A percentile compares a stretch with the other conserved stretches of the same genome.
Evolutionary conservation across 768 basidiomycete species (phyloP).

Genomic region (Tylopilus rubrobrunneus): DNA sequence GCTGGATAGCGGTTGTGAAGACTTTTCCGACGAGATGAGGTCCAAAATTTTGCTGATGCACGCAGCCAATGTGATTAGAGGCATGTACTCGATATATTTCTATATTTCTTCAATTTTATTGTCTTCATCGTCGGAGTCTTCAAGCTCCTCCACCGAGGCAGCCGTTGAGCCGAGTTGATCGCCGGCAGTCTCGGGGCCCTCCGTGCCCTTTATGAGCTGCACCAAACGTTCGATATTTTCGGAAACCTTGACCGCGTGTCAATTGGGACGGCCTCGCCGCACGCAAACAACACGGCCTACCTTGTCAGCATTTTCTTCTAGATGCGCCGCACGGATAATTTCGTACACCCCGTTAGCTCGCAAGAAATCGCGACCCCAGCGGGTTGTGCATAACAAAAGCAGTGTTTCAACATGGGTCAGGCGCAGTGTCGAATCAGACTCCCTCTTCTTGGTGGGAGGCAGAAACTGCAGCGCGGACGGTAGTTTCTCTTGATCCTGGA

Average conservation of each 20-base stretch:
- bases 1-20: background rate
- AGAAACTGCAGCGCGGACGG: slow-evolving; percentile 85
- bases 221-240: slow-evolving; percentile 89
- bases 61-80: slow-evolving; percentile 8
- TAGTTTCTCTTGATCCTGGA: slow-evolving; percentile 83
- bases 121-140: slow-evolving; percentile 58
- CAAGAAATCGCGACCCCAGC: slow-evolving; percentile 81
- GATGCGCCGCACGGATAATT: slow-evolving; percentile 75
- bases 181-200: slow-evolving; percentile 47
- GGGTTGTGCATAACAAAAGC: slow-evolving; percentile 82
- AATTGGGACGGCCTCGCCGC: background rate
- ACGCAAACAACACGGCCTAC: slow-evolving; percentile 36
- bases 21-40: background rate
- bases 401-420: slow-evolving; percentile 87
- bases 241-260: slow-evolving; percentile 50
- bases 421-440: slow-evolving; percentile 71
- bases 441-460: slow-evolving; percentile 78
- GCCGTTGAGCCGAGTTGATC: slow-evolving; percentile 33
- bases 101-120: slow-evolving; percentile 74
- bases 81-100: slow-evolving; percentile 18
- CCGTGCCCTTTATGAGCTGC: slow-evolving; percentile 76
- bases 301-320: slow-evolving; percentile 74
- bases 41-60: background rate
- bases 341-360: slow-evolving; percentile 82
- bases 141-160: slow-evolving; percentile 17